These are phyloP conservation scores for Debaryomyces sp. DNA, from an alignment of 1,139 yeast species.

Conservation along the genomic window DNA sequence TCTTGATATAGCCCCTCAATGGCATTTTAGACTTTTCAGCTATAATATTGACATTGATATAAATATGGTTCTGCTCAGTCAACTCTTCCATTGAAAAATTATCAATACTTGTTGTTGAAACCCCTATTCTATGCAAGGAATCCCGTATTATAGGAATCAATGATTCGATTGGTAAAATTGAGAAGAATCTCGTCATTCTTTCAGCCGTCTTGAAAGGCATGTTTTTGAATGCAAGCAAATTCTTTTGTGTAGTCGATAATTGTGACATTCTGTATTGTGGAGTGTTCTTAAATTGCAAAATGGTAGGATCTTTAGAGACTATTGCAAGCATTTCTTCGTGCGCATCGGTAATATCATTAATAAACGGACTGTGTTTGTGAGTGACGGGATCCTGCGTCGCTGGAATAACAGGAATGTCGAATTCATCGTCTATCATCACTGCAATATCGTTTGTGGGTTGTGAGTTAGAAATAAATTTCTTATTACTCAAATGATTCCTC, in stretches of 20 bases:
- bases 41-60: slow-evolving; percentile 10
- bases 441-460: slow-evolving; percentile 37
- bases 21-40: slow-evolving; percentile 48
- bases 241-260: slow-evolving; percentile 7
- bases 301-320: slow-evolving; percentile 51
- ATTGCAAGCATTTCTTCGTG: slow-evolving; percentile 37
- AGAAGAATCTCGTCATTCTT: slow-evolving; percentile 52
- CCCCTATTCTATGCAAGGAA: slow-evolving; percentile 42
- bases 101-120: slow-evolving; percentile 22
- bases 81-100: slow-evolving; percentile 6
- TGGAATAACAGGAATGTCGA: slow-evolving; percentile 23
- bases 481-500: slow-evolving; percentile 10
- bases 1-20: slow-evolving; percentile 49
- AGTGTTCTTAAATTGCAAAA: slow-evolving; percentile 44
- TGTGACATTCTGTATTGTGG: slow-evolving; percentile 7
- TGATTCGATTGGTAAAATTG: slow-evolving; percentile 43
- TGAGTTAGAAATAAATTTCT: slow-evolving; percentile 22
- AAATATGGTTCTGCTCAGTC: background rate
- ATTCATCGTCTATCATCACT: slow-evolving; percentile 34
- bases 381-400: slow-evolving; percentile 33
- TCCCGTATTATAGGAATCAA: slow-evolving; percentile 41
- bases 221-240: slow-evolving; percentile 16
- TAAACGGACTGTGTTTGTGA: slow-evolving; percentile 17
- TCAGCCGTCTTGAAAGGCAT: slow-evolving; percentile 17
- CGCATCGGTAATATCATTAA: slow-evolving; percentile 20